Evolutionary conservation across 2,329 filamentous ascomycete genomes (phyloP).

Genomic region (Cladosporium halotolerans): DNA sequence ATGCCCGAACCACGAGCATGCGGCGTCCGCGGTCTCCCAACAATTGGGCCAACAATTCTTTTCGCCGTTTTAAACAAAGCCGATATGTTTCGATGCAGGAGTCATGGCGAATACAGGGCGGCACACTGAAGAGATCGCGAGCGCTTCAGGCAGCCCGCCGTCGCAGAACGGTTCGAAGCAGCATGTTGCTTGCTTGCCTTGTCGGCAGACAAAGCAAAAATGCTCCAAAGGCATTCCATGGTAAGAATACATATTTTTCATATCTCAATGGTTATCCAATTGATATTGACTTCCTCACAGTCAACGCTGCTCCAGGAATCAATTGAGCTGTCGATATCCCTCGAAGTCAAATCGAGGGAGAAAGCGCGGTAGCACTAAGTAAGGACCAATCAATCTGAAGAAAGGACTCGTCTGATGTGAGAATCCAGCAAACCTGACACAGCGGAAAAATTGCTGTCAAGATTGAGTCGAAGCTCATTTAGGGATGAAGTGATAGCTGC

Average conservation of each 20-base stretch:
- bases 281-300: background rate
- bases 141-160: background rate
- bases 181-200: constrained; percentile 2
- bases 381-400: background rate
- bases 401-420: too few relatives aligned
- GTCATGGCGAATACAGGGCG: background rate
- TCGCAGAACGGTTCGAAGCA: background rate
- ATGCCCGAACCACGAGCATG: too few relatives aligned
- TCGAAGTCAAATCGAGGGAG: constrained; percentile 5
- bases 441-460: background rate
- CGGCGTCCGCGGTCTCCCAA: background rate
- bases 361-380: constrained; percentile 9
- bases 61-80: background rate
- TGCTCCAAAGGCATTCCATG: constrained; percentile 6
- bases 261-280: background rate
- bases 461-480: background rate
- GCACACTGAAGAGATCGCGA: background rate
- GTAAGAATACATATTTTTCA: background rate
- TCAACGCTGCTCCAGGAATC: background rate
- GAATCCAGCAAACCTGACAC: constrained; percentile 4
- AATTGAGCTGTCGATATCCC: background rate
- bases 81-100: background rate
- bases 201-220: constrained; percentile 6
- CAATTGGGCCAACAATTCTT: background rate
- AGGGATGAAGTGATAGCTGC: constrained; percentile 5